A percentile compares a stretch with the other conserved stretches of the same genome.
phyloP scores from a whole-genome alignment of 208 protist species.

The Vickermania ingenoplastis region DNA sequence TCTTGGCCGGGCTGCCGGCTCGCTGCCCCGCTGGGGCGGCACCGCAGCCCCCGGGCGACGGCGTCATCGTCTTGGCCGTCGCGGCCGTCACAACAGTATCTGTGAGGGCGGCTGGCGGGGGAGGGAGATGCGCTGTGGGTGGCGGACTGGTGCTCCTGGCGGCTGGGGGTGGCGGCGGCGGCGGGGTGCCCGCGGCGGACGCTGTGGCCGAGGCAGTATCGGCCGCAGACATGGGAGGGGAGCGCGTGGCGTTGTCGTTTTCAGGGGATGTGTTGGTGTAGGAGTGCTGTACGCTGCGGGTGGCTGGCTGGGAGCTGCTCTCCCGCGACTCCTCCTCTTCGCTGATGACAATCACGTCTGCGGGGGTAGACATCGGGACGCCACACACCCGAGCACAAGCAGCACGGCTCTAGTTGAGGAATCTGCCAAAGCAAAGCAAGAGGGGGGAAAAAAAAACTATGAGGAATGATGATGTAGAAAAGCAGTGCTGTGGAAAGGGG shows the following conservation, averaged over 20 bases:
- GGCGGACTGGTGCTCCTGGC: background rate
- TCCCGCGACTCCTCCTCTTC: background rate
- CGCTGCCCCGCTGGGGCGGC: too few species aligned
- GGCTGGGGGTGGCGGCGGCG: background rate
- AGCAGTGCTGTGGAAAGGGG: background rate
- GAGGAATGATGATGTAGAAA: conserved; percentile 3
- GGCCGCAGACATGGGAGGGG: too few species aligned
- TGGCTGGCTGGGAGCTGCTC: too few species aligned
- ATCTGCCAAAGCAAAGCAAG: background rate
- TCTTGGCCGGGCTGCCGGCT: too few species aligned
- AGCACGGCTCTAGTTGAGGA: too few species aligned
- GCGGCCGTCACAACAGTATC: too few species aligned
- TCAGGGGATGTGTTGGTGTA: too few species aligned
- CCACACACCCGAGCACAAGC: too few species aligned
- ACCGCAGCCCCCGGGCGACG: too few species aligned
- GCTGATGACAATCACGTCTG: background rate
- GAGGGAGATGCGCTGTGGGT: background rate
- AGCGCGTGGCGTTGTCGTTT: too few species aligned
- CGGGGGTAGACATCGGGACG: background rate
- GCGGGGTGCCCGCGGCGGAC: background rate
- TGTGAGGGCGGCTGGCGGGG: background rate
- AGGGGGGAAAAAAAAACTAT: conserved; percentile 1
- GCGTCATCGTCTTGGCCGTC: too few species aligned
- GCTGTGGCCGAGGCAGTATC: background rate
- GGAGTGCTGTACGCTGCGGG: too few species aligned